Evolutionary conservation across 192 early-diverging fungal species (phyloP), one percentile per base, ranked within the genome.

Genomic region (Piromyces finnis): DNA sequence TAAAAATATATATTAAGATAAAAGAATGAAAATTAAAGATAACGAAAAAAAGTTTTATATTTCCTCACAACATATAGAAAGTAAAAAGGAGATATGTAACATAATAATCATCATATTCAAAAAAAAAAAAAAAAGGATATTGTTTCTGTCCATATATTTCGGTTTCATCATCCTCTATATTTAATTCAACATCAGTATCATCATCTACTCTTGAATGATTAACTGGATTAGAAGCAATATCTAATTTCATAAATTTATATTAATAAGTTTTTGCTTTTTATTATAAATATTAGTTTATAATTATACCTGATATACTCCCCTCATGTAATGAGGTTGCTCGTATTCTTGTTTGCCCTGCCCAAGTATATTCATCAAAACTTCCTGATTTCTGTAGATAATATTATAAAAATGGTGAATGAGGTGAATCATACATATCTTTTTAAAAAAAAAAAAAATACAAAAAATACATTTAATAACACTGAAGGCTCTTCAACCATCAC

Each of bases 141-240:
- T 96, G 95, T 12, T 90, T 82, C 7, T 85, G 83, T 2, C 95
- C 95, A 84, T 89, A 96, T 37, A 88, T 84, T 18, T 87, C 86
- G 30, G 89, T 91, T 80, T 90, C 94, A 39, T 95, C 92, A 9
- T 91, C 91, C 78, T 96, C 94, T 26, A 96, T 91, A 84, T 95
- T 92, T 27, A 95, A 82, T 80, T 95, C 94, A 77, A 92, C 93
- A 77, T 95, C 94, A 17, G 89, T 87, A 79, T 93, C 92, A 29
- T 87, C 84, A 79, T 91, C 85, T 29, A 86, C 85, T 26, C 79
- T 80, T 29, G 87, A 79, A 22, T 84, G 81, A 11, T 83, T 82
- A 68, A 35, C 26, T 59, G 26, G 51, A 12, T 84, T 79, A n/a
- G 81, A 35, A 13, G 78, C 81, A 51, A 81, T 79, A 1, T 82